phyloP scores from a whole-genome alignment of 352 stramenopile species.

The Pythium volutum region DNA sequence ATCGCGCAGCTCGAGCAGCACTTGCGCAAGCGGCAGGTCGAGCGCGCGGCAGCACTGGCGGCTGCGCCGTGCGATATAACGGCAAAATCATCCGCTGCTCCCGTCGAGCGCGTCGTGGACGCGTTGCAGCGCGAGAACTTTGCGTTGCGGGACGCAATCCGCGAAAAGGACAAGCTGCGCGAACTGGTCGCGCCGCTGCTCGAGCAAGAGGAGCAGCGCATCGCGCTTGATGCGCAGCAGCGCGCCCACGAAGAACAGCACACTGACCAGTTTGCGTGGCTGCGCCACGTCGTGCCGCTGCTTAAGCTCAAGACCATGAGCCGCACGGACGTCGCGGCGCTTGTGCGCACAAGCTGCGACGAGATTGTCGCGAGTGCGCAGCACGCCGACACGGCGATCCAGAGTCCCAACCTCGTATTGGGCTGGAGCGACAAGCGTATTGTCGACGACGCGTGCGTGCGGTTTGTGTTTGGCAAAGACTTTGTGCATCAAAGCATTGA shows the following conservation, averaged over 20 bases:
- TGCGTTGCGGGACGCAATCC: constrained; percentile 18
- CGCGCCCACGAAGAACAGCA: constrained; percentile 10
- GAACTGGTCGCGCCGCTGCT: constrained; percentile 16
- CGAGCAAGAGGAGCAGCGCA: constrained; percentile 27
- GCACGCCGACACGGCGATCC: constrained; percentile 14
- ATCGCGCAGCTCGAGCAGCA: constrained; percentile 20
- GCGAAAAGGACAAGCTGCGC: constrained; percentile 16
- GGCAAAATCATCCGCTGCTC: not conserved
- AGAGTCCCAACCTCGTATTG: constrained; percentile 16
- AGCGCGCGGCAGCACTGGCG: constrained; percentile 4
- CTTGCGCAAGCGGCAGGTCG: constrained; percentile 12
- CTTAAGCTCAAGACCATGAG: constrained; percentile 14
- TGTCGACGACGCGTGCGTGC: constrained; percentile 22
- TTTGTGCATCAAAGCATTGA: constrained; percentile 26
- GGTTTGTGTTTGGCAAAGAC: constrained; percentile 31
- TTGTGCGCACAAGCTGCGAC: constrained; percentile 19
- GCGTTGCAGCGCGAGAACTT: constrained; percentile 22
- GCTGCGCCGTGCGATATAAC: not conserved
- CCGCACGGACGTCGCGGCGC: not conserved
- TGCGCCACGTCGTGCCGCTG: constrained; percentile 17
- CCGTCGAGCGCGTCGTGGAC: not conserved
- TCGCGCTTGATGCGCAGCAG: constrained; percentile 21
- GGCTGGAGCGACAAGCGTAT: constrained; percentile 28
- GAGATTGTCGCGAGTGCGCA: constrained; percentile 19
- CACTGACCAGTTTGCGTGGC: constrained; percentile 22